A percentile compares a stretch with the other conserved stretches of the same genome.
Conservation (phyloP, 345 rosid species). For the Zanthoxylum bungeanum region DNA sequence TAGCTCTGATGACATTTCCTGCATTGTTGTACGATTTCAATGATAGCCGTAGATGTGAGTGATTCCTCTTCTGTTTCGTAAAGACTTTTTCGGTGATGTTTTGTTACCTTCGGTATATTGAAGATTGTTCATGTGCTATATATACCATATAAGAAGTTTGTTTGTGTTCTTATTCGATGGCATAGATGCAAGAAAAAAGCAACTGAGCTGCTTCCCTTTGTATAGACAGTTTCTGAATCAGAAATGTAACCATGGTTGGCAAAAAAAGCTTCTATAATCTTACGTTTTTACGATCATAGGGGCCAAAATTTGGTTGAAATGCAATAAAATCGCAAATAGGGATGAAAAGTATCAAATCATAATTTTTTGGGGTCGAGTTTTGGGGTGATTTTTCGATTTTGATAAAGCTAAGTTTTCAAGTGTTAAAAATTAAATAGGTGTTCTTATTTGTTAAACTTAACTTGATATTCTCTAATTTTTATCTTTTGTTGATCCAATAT, state of each 20-base stretch:
- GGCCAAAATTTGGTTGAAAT: too few relatives aligned
- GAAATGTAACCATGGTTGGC: neutral
- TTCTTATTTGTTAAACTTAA: too few relatives aligned
- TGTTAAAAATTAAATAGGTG: too few relatives aligned
- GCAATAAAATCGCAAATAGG: too few relatives aligned
- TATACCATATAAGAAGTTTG: conserved; percentile 8
- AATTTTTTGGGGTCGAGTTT: too few relatives aligned
- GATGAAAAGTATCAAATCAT: too few relatives aligned
- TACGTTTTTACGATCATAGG: too few relatives aligned
- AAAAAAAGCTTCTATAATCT: too few relatives aligned
- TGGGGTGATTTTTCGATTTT: too few relatives aligned
- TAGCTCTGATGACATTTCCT: conserved; percentile 88
- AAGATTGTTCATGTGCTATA: neutral
- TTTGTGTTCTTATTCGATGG: neutral
- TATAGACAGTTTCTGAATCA: neutral
- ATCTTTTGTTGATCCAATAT: too few relatives aligned
- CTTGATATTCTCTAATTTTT: too few relatives aligned
- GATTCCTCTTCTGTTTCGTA: conserved; percentile 1
- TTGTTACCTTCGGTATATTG: neutral
- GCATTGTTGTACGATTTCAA: conserved; percentile 69
- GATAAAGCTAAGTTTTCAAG: too few relatives aligned
- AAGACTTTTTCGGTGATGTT: conserved; percentile 2
- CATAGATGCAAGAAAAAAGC: neutral
- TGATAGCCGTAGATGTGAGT: conserved; percentile 17
- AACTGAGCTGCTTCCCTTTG: neutral